Base-by-base conservation (phyloP, 2,329 filamentous ascomycete species). In the Epichloe hybrida region DNA sequence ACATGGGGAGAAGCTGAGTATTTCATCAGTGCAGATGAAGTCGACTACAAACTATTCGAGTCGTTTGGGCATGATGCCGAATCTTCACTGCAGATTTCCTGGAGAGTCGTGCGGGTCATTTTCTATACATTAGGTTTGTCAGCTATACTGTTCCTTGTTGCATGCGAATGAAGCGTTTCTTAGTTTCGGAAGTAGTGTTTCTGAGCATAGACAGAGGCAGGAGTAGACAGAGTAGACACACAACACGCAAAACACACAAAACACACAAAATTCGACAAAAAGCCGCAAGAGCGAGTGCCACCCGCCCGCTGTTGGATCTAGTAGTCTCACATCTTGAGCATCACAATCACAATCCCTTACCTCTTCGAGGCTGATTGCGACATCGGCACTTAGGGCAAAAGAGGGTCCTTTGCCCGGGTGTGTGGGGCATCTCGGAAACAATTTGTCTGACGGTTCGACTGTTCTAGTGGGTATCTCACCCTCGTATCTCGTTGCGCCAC, bases 21-120 rank as follows among this genome's bases (percentile, higher is more conserved):
- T 76, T 36, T 36, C 73, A 20, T 53, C 54, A 37, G 52, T 8
- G 72, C 68, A 0, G 73, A 76, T 48, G 74, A 76, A 64, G 70
- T 69, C 40, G 70, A 69, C 12, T 75, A 74, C 55, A 69, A 66
- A 72, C 23, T 27, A 27, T 27, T 27, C 23, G 23, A 27, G 2
- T 75, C 41, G 67, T 67, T 0, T 74, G 71, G 71, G 59, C 57
- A 43, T 61, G 44, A 50, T 37, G 27, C 37, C 20, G 48, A 31
- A 20, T 13, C 2, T 36, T 40, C 3, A 12, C 6, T 47, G 35
- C 21, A 21, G 7, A 38, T n/a, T 7, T 13, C 21, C 21, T 39
- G 9, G 21, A 38, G 27, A 31, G 12, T 39, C 36, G n/a, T 13
- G 4, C 21, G 21, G 7, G 21, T 13, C 36, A 12, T 39, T 21